These are phyloP conservation scores for Monosporascus cannonballus DNA, from an alignment of 2,329 filamentous ascomycete species.

Conservation along the genomic window DNA sequence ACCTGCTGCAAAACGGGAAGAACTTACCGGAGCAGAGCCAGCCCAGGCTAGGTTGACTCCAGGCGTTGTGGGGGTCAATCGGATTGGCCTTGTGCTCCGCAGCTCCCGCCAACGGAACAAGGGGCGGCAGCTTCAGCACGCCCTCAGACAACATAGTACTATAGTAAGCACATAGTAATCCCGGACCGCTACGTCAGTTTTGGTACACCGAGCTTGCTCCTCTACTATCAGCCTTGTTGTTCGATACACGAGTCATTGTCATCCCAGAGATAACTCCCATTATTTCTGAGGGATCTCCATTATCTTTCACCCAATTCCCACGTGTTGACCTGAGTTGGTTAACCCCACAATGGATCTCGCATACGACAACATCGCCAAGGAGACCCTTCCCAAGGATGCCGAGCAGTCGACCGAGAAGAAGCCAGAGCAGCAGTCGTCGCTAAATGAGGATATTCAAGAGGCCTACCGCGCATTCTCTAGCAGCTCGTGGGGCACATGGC, in stretches of 20 bases:
- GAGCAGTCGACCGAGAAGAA: conserved; percentile 41
- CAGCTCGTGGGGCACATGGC: conserved; percentile 82
- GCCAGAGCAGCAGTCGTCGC: conserved; percentile 42
- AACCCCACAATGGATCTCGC: conserved; percentile 74
- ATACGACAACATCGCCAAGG: conserved; percentile 94
- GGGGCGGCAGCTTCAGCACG: neutral
- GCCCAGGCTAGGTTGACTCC: no score
- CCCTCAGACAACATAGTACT: neutral
- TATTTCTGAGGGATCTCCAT: no score
- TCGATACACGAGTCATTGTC: neutral
- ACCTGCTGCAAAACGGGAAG: no score
- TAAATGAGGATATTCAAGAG: conserved; percentile 88
- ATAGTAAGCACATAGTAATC: neutral
- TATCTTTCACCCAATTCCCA: neutral
- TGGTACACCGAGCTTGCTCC: neutral
- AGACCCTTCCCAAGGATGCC: conserved; percentile 58
- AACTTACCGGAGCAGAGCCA: no score
- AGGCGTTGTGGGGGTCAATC: no score
- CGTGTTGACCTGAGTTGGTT: neutral
- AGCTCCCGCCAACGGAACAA: no score
- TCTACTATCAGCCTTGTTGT: neutral
- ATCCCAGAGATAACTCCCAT: no score
- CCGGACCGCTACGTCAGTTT: neutral
- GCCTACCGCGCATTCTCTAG: conserved; percentile 90
- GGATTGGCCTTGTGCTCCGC: no score